phyloP scores from a whole-genome alignment of 129 eudicot species.

The Centaurea solstitialis region DNA sequence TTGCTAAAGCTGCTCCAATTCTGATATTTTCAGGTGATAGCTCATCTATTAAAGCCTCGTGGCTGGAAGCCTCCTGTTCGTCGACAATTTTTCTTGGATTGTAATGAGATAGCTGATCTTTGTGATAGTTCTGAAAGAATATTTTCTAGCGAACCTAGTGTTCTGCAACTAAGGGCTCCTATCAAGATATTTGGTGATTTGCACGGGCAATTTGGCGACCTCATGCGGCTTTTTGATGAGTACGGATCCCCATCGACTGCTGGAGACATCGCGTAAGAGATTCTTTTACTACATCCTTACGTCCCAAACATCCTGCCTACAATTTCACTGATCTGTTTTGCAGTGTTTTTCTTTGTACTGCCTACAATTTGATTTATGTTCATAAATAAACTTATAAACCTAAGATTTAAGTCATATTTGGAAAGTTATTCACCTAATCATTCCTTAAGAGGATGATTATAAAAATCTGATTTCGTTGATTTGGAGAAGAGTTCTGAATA shows the following conservation, averaged over 20 bases:
- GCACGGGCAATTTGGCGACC: constrained; percentile 99
- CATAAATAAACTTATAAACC: neutral
- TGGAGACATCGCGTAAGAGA: constrained; percentile 95
- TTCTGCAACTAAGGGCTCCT: constrained; percentile 95
- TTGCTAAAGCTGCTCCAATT: neutral
- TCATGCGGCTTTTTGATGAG: constrained; percentile 98
- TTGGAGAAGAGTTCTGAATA: neutral
- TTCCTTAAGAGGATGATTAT: neutral
- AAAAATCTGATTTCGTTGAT: neutral
- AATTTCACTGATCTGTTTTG: neutral
- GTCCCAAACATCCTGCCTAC: neutral
- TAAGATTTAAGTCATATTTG: neutral
- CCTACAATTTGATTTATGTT: neutral
- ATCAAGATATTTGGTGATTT: constrained; percentile 98
- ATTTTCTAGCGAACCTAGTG: constrained; percentile 94
- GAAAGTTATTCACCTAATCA: neutral
- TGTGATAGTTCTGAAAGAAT: constrained; percentile 98
- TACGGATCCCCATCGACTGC: constrained; percentile 99
- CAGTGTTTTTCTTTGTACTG: neutral
- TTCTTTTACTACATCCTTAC: constrained; percentile 10
- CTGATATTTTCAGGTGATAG: constrained; percentile 51
- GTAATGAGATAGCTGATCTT: constrained; percentile 89
- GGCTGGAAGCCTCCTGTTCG: constrained; percentile 92
- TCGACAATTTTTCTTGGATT: constrained; percentile 76
- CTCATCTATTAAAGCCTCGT: constrained; percentile 79